Evolutionary conservation across 164 flowering plant species (phyloP).

Genomic region (Stephania japonica): DNA sequence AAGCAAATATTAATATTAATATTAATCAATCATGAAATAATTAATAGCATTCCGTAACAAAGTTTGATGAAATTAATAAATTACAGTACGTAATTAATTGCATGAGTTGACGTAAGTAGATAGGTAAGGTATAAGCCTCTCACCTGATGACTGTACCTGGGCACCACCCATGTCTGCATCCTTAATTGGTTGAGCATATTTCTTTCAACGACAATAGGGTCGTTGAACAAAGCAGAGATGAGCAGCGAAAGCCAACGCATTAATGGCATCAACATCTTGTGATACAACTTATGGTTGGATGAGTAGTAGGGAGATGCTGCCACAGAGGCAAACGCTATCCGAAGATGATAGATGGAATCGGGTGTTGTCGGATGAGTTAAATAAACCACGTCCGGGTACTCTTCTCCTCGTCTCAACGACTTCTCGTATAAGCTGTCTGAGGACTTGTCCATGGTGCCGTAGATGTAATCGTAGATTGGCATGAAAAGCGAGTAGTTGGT

Average conservation of each 20-base stretch:
- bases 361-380: constrained; percentile 62
- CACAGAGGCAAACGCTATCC: constrained; percentile 49
- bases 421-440: constrained; percentile 38
- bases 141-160: constrained; percentile 50
- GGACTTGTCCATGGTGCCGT: constrained; percentile 52
- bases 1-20: too few species aligned
- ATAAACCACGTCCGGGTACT: constrained; percentile 51
- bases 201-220: constrained; percentile 49
- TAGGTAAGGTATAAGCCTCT: too few species aligned
- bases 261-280: constrained; percentile 39
- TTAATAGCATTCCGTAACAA: too few species aligned
- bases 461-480: constrained; percentile 50
- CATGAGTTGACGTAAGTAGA: too few species aligned
- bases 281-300: constrained; percentile 49
- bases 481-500: constrained; percentile 49
- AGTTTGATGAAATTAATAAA: too few species aligned
- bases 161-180: constrained; percentile 54
- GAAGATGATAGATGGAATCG: constrained; percentile 57
- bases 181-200: constrained; percentile 36
- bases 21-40: too few species aligned
- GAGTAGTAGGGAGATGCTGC: constrained; percentile 45
- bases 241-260: constrained; percentile 35
- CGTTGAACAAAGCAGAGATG: constrained; percentile 36
- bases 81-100: too few species aligned
- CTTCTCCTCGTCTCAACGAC: constrained; percentile 30